Conservation (phyloP, 2,329 filamentous ascomycete genomes). For the Trichoderma arundinaceum region DNA sequence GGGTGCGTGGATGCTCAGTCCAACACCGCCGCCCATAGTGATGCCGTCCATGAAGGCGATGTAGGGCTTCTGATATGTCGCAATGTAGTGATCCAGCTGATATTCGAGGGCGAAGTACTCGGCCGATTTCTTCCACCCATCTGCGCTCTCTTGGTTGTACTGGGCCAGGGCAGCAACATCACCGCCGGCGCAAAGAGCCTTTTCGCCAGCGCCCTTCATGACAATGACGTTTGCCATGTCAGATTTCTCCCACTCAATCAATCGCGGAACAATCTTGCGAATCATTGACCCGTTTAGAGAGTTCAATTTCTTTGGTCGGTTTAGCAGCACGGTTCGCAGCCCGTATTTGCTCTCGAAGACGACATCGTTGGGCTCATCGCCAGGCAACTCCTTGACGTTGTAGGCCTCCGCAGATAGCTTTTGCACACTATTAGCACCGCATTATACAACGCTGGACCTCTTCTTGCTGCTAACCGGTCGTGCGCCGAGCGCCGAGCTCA, state of each 20-base stretch:
- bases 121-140: slow-evolving; percentile 75
- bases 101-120: slow-evolving; percentile 97
- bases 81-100: slow-evolving; percentile 92
- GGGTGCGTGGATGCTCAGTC: slow-evolving; percentile 90
- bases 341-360: slow-evolving; percentile 89
- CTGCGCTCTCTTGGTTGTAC: slow-evolving; percentile 69
- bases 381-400: slow-evolving; percentile 61
- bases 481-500: slow-evolving; percentile 60
- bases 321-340: slow-evolving; percentile 89
- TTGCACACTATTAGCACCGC: slow-evolving; percentile 28
- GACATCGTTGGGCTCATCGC: slow-evolving; percentile 86
- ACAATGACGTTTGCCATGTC: slow-evolving; percentile 91
- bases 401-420: slow-evolving; percentile 47
- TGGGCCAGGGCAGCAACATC: slow-evolving; percentile 82
- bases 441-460: background rate
- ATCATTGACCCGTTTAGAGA: slow-evolving; percentile 94
- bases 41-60: slow-evolving; percentile 96
- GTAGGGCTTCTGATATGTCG: slow-evolving; percentile 91
- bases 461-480: slow-evolving; percentile 35
- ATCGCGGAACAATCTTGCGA: slow-evolving; percentile 85
- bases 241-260: slow-evolving; percentile 94
- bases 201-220: slow-evolving; percentile 85
- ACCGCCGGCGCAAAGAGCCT: slow-evolving; percentile 90
- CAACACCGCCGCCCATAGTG: slow-evolving; percentile 98
- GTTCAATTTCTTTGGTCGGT: slow-evolving; percentile 90